phyloP scores from a whole-genome alignment of 1,139 yeast genomes.

The Saccharomyces uvarum region DNA sequence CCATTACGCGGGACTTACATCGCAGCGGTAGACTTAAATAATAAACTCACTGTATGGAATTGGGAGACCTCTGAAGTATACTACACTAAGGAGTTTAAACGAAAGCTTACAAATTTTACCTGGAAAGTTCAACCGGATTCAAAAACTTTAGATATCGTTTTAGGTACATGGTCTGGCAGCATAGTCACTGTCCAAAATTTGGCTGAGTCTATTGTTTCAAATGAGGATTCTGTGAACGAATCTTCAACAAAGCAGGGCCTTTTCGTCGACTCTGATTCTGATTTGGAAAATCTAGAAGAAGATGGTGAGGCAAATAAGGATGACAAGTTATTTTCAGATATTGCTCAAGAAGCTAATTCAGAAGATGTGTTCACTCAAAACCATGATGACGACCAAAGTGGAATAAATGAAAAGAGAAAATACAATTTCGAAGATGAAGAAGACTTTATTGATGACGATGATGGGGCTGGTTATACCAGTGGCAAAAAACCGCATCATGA shows the following conservation, averaged over 20 bases:
- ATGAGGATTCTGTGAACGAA: conserved; percentile 2
- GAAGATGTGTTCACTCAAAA: conserved; percentile 24
- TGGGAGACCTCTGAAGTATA: conserved; percentile 30
- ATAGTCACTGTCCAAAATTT: conserved; percentile 36
- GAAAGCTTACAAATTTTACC: conserved; percentile 28
- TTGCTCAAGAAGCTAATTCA: conserved; percentile 29
- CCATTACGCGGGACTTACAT: conserved; percentile 48
- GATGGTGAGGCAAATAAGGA: conserved; percentile 12
- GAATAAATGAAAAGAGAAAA: conserved; percentile 25
- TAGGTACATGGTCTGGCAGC: conserved; percentile 52
- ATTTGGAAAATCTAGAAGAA: conserved; percentile 22
- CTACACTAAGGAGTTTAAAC: conserved; percentile 23
- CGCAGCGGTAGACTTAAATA: conserved; percentile 47
- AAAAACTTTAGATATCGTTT: conserved; percentile 28
- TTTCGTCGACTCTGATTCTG: conserved; percentile 27
- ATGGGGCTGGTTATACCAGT: conserved; percentile 43
- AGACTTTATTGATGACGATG: conserved; percentile 50
- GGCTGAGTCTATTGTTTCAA: conserved; percentile 19
- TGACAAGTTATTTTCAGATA: conserved; percentile 1
- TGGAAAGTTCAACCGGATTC: conserved; percentile 27
- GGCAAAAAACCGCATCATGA: conserved; percentile 17
- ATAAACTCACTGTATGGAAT: conserved; percentile 53
- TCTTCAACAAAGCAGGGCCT: conserved; percentile 7
- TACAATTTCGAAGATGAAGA: conserved; percentile 33
- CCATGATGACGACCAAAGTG: conserved; percentile 12